A percentile compares a stretch with the other conserved stretches of the same genome.
These are phyloP conservation scores for Colletotrichum neosansevieriae DNA, from an alignment of 2,329 filamentous ascomycete species.

Conservation along the genomic window DNA sequence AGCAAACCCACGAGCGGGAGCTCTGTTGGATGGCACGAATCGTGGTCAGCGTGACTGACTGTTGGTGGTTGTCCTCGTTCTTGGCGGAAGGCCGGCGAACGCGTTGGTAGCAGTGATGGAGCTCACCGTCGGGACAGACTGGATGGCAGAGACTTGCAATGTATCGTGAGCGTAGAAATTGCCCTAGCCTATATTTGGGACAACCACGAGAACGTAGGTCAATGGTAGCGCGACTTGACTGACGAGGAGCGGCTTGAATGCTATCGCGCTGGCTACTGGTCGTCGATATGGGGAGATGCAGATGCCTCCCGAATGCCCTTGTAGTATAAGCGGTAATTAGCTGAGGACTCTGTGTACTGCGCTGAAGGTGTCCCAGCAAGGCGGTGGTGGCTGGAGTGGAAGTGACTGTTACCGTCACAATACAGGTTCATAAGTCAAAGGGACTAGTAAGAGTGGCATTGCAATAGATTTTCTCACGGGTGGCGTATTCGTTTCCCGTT, in stretches of 20 bases:
- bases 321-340: conserved; percentile 8
- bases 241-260: conserved; percentile 14
- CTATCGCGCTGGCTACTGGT: conserved; percentile 2
- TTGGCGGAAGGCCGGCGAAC: conserved; percentile 20
- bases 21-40: conserved; percentile 8
- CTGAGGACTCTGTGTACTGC: background rate
- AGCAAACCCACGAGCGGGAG: conserved; percentile 27
- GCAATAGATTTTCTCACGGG: background rate
- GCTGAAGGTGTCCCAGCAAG: conserved; percentile 1
- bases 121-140: background rate
- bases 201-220: background rate
- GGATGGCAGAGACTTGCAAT: background rate
- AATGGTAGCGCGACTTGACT: background rate
- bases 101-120: background rate
- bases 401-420: conserved; percentile 3
- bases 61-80: background rate
- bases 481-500: conserved; percentile 12
- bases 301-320: conserved; percentile 21
- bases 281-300: conserved; percentile 16
- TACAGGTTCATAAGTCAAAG: conserved; percentile 1
- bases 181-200: background rate
- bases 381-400: conserved; percentile 9
- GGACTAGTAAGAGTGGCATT: conserved; percentile 3
- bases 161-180: background rate
- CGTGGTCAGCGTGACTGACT: conserved; percentile 23